These are phyloP conservation scores for Actinomortierella ambigua DNA, from an alignment of 371 early-diverging fungal genomes.

Conservation along the genomic window DNA sequence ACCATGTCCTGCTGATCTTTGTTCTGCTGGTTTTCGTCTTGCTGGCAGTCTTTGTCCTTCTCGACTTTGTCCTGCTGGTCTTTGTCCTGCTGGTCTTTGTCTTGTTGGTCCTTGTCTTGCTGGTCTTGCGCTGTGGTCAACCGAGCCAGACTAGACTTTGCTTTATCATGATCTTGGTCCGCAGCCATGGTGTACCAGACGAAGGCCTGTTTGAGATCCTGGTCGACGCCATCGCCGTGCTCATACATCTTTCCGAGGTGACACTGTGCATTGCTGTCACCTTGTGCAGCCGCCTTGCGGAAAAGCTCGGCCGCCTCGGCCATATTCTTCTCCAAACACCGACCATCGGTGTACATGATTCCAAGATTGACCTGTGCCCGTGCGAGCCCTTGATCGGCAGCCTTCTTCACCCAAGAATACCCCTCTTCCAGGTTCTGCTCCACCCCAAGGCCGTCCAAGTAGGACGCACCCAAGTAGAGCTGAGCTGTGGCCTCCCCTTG, in stretches of 20 bases:
- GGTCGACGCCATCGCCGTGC: constrained; percentile 78
- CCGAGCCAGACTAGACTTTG: too few species aligned
- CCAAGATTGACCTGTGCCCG: constrained; percentile 80
- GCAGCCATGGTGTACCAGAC: constrained; percentile 87
- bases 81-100: too few species aligned
- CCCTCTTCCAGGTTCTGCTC: constrained; percentile 64
- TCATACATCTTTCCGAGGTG: constrained; percentile 87
- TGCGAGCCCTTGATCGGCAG: constrained; percentile 73
- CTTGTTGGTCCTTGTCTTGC: too few species aligned
- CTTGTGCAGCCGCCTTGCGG: constrained; percentile 50
- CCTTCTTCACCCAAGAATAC: constrained; percentile 77
- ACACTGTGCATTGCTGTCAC: constrained; percentile 66
- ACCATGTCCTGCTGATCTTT: too few species aligned
- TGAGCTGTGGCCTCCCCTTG: constrained; percentile 82
- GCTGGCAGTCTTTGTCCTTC: too few species aligned
- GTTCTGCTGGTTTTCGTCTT: too few species aligned
- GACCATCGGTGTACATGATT: constrained; percentile 80
- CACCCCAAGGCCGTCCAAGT: constrained; percentile 84
- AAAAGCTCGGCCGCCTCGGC: constrained; percentile 59
- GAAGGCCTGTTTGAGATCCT: constrained; percentile 65
- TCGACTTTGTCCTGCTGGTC: too few species aligned
- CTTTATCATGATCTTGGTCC: constrained; percentile 77
- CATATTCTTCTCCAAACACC: constrained; percentile 67
- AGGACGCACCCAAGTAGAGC: constrained; percentile 81
- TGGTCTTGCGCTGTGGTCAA: too few species aligned